Base-by-base conservation (phyloP, 495 filamentous ascomycete genomes). In the Clavariopsis aquatica region DNA sequence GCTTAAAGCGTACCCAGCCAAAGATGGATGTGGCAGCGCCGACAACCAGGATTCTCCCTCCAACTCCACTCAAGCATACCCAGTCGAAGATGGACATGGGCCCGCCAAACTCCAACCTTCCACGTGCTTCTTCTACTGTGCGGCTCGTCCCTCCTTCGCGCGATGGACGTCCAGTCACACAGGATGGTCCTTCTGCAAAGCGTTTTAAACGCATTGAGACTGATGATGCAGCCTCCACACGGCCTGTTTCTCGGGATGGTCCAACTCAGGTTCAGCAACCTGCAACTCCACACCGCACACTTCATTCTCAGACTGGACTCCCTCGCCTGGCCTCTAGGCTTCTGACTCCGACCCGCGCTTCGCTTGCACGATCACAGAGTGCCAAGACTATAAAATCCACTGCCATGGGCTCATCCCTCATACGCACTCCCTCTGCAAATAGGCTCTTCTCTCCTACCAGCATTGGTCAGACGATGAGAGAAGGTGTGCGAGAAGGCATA, bases 301-400 rank as follows among this genome's bases (percentile, higher is more conserved):
- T 54, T 23, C 41, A 34, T 20, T 62, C 47, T 0, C 57, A 70
- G 26, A 49, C 70, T 29, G 63, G 59, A 8, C 64, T 72, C 71
- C 80, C 77, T 65, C 84, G 74, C 73, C 59, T 69, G 77, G 74
- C 65, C 53, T 79, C 75, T 61, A 83, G 83, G 17, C 74, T 92
- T 49, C 83, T 87, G 76, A 93, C 90, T 1, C 92, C 91, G 0
- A 95, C 91, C 31, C 89, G 89, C 69, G 79, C 91, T n/a, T 92
- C 90, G 0, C 71, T 89, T 45, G 85, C 87, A 23, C 88, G 91
- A 22, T 74, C 80, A 38, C 72, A 76, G 55, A 90, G 81, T 68
- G 72, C 82, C 52, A 93, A 88, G 76, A 73, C 80, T 13, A 68
- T 75, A 22, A 84, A 81, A 55, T 81, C 77, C 9, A 78, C 78